These are phyloP conservation scores for Hebeloma cylindrosporum DNA, from an alignment of 768 basidiomycete genomes.

Conservation along the genomic window DNA sequence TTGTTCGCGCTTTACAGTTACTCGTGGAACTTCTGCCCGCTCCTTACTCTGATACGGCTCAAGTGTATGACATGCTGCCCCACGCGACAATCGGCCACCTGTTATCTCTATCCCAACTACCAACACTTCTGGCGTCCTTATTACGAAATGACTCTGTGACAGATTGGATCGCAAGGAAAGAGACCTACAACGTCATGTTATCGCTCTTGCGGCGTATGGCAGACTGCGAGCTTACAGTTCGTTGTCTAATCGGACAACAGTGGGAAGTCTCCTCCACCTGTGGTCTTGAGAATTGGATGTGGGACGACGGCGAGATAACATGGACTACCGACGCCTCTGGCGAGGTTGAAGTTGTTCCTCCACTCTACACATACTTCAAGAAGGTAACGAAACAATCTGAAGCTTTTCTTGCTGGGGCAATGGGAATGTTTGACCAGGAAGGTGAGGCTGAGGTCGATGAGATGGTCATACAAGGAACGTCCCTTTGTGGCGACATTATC, in stretches of 20 bases:
- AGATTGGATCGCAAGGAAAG: slow-evolving; percentile 50
- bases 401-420: slow-evolving; percentile 47
- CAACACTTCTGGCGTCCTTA: slow-evolving; percentile 43
- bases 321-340: slow-evolving; percentile 36
- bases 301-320: slow-evolving; percentile 39
- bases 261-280: slow-evolving; percentile 38
- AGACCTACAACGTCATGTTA: slow-evolving; percentile 50
- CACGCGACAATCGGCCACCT: slow-evolving; percentile 44
- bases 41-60: slow-evolving; percentile 43
- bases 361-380: slow-evolving; percentile 51
- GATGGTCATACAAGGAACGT: slow-evolving; percentile 39
- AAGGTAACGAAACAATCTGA: slow-evolving; percentile 53
- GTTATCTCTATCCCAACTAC: slow-evolving; percentile 45
- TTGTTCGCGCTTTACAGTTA: slow-evolving; percentile 38
- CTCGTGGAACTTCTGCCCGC: slow-evolving; percentile 44
- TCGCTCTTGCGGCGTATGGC: slow-evolving; percentile 46
- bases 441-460: slow-evolving; percentile 38
- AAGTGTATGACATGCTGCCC: slow-evolving; percentile 50
- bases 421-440: slow-evolving; percentile 36
- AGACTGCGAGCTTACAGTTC: slow-evolving; percentile 51
- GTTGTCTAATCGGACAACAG: slow-evolving; percentile 40
- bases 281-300: slow-evolving; percentile 51
- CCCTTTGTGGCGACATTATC: slow-evolving; percentile 53
- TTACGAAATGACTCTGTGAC: slow-evolving; percentile 57
- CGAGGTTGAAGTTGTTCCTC: slow-evolving; percentile 34